Evolutionary conservation across 768 basidiomycete species (phyloP).

Genomic region (Suillus lakei): DNA sequence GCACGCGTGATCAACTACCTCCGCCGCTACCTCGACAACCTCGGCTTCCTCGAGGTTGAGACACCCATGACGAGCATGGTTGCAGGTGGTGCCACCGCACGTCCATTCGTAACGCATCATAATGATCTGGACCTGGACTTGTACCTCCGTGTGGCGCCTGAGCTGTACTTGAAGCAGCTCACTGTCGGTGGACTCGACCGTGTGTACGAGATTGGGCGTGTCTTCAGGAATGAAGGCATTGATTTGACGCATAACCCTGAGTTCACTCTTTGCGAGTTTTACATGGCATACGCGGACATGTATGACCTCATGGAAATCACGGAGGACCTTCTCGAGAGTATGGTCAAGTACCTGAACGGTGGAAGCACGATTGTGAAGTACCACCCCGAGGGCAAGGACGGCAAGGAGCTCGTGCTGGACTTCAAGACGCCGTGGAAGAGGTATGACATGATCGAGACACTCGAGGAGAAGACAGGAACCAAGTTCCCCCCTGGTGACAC

Average conservation of each 20-base stretch:
- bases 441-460: constrained; percentile 96
- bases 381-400: constrained; percentile 94
- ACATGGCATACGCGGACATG: constrained; percentile 99
- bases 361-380: constrained; percentile 81
- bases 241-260: constrained; percentile 99
- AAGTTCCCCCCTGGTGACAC: constrained; percentile 94
- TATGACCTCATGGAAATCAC: constrained; percentile 98
- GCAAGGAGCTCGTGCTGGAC: constrained; percentile 75
- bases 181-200: constrained; percentile 97
- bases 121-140: constrained; percentile 97
- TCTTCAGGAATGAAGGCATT: constrained; percentile 98
- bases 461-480: constrained; percentile 91
- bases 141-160: constrained; percentile 96
- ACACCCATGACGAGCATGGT: constrained; percentile 97
- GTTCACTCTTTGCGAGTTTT: constrained; percentile 99
- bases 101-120: constrained; percentile 98
- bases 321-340: constrained; percentile 84
- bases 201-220: constrained; percentile 97
- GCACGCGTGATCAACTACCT: constrained; percentile 92
- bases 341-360: constrained; percentile 86
- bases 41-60: constrained; percentile 98
- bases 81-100: constrained; percentile 97
- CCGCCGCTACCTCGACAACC: constrained; percentile 84
- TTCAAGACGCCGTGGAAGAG: constrained; percentile 97
- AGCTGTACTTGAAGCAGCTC: constrained; percentile 97